A percentile compares a stretch with the other conserved stretches of the same genome.
Conservation (phyloP, 352 stramenopile genomes). For the Globisporangium camurandrum region DNA sequence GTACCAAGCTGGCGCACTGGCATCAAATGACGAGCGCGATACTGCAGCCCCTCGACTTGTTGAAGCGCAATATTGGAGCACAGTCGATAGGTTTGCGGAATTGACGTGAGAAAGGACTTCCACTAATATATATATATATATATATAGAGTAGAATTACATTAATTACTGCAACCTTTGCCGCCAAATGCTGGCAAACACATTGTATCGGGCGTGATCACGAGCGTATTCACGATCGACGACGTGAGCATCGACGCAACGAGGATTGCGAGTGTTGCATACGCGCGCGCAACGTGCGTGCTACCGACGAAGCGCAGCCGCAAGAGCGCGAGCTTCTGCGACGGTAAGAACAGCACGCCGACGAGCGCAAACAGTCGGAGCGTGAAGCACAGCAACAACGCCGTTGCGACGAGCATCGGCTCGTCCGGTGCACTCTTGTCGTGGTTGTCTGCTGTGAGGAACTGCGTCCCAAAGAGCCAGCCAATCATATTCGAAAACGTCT, state of each 20-base stretch:
- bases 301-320: constrained; percentile 11
- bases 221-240: constrained; percentile 18
- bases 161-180: constrained; percentile 16
- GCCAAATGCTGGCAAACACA: constrained; percentile 22
- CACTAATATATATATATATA: too few species aligned
- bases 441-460: constrained; percentile 8
- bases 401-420: constrained; percentile 21
- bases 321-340: constrained; percentile 13
- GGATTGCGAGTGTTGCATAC: constrained; percentile 14
- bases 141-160: too few species aligned
- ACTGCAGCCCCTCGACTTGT: neutral
- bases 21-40: neutral
- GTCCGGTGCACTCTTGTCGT: constrained; percentile 15
- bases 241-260: constrained; percentile 14
- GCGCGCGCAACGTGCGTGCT: constrained; percentile 8
- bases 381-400: constrained; percentile 20
- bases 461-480: constrained; percentile 15
- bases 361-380: constrained; percentile 18
- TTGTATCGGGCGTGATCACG: constrained; percentile 25
- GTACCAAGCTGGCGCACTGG: neutral
- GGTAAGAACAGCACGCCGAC: constrained; percentile 19
- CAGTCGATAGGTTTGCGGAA: constrained; percentile 15
- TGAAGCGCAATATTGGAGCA: constrained; percentile 14
- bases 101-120: constrained; percentile 2
- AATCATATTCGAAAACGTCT: constrained; percentile 16